Conservation (phyloP, 208 protist genomes). For the Balamuthia mandrillaris region DNA sequence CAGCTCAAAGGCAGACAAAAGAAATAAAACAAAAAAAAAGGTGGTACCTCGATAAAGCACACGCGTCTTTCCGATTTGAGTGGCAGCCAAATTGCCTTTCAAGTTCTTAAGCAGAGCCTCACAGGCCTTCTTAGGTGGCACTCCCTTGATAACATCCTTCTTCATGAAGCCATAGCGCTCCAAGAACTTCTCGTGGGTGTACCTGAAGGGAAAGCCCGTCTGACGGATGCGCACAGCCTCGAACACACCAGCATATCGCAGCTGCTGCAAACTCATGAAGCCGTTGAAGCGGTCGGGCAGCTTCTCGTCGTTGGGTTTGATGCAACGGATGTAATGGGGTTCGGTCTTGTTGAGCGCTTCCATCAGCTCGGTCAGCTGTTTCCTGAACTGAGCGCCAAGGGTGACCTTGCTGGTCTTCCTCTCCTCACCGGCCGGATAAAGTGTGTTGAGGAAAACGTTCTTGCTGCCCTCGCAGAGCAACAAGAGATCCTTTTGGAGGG, state of each 20-base stretch:
- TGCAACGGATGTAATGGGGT: slow-evolving; percentile 91
- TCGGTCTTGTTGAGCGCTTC: slow-evolving; percentile 79
- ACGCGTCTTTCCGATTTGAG: not conserved
- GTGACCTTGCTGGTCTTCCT: slow-evolving; percentile 64
- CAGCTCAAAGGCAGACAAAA: not conserved
- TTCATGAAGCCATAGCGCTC: slow-evolving; percentile 72
- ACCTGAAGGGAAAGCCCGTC: slow-evolving; percentile 88
- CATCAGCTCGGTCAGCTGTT: slow-evolving; percentile 84
- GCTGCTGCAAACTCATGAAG: slow-evolving; percentile 83
- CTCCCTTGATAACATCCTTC: not conserved
- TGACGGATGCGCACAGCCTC: slow-evolving; percentile 86
- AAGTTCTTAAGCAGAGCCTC: not conserved
- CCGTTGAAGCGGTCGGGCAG: slow-evolving; percentile 78
- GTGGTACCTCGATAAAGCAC: not conserved
- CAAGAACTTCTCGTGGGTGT: slow-evolving; percentile 88
- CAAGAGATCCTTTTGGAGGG: slow-evolving; percentile 54
- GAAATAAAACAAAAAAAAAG: not conserved
- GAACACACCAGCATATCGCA: slow-evolving; percentile 88
- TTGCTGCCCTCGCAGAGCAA: not conserved
- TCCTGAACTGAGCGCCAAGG: not conserved
- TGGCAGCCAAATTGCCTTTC: not conserved
- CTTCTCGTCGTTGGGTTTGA: slow-evolving; percentile 91
- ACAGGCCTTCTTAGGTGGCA: not conserved
- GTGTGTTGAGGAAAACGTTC: not conserved
- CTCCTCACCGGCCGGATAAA: not conserved